Conservation (phyloP, 352 stramenopile genomes). For the Ophiocytium majus region DNA sequence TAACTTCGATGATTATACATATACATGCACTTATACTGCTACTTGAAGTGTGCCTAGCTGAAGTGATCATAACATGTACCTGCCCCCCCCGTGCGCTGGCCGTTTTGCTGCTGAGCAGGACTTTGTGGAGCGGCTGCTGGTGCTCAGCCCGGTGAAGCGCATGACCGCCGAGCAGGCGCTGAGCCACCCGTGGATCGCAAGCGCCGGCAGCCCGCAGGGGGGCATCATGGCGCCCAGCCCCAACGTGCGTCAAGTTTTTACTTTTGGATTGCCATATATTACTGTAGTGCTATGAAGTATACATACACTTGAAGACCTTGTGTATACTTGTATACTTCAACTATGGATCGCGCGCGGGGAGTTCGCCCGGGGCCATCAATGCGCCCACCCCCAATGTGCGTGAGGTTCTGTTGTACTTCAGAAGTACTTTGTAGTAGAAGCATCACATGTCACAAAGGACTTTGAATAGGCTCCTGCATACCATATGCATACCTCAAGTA, state of each 20-base stretch:
- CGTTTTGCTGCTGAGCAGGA: constrained; percentile 9
- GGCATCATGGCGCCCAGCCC: background rate
- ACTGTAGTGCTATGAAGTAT: too few species aligned
- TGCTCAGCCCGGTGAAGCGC: constrained; percentile 68
- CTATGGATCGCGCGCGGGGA: constrained; percentile 57
- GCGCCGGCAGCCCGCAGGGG: background rate
- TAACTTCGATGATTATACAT: too few species aligned
- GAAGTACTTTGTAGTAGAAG: too few species aligned
- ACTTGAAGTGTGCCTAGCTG: too few species aligned
- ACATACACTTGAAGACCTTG: too few species aligned
- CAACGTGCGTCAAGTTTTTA: background rate
- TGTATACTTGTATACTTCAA: too few species aligned
- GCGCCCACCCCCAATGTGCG: background rate
- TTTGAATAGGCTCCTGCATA: too few species aligned
- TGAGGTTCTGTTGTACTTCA: background rate
- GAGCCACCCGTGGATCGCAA: constrained; percentile 65
- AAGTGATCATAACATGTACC: too few species aligned
- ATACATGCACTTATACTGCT: too few species aligned
- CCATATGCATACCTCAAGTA: too few species aligned
- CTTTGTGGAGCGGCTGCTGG: constrained; percentile 69
- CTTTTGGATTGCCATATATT: too few species aligned
- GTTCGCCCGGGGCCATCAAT: background rate
- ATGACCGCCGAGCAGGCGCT: constrained; percentile 74
- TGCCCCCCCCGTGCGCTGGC: background rate
- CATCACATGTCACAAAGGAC: too few species aligned